phyloP scores from a whole-genome alignment of 495 filamentous ascomycete genomes.

The Penicillium parvum region DNA sequence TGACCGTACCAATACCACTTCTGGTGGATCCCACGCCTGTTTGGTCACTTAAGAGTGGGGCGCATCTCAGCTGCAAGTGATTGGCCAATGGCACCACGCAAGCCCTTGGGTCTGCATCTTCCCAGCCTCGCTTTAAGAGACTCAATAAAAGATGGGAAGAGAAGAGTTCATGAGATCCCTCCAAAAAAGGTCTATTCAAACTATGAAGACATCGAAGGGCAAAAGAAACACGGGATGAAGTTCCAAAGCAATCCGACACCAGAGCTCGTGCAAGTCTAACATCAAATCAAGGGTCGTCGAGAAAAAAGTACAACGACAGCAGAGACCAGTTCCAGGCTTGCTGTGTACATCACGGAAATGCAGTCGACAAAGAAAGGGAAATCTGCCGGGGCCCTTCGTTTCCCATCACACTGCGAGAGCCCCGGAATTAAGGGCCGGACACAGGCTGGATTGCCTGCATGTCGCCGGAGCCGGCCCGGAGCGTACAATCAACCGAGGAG shows the following conservation, averaged over 20 bases:
- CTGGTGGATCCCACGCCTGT: slow-evolving; percentile 4
- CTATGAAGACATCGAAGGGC: slow-evolving; percentile 23
- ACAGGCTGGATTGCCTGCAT: slow-evolving; percentile 37
- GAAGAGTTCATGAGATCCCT: too few species aligned
- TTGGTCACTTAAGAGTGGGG: slow-evolving; percentile 8
- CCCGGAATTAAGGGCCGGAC: slow-evolving; percentile 12
- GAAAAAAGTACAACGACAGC: slow-evolving; percentile 18
- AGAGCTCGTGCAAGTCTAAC: slow-evolving; percentile 30
- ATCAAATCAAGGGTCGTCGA: slow-evolving; percentile 26
- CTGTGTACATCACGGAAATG: slow-evolving; percentile 18
- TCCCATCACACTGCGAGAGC: slow-evolving; percentile 7
- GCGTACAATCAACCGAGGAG: background rate
- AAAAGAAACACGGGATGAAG: slow-evolving; percentile 19
- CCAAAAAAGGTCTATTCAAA: slow-evolving; percentile 30
- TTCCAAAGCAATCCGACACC: slow-evolving; percentile 26
- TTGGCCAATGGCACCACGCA: slow-evolving; percentile 11
- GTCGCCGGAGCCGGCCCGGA: slow-evolving; percentile 24
- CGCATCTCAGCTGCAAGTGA: slow-evolving; percentile 11
- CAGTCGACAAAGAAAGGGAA: slow-evolving; percentile 11
- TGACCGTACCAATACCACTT: slow-evolving; percentile 10
- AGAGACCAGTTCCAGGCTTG: slow-evolving; percentile 13
- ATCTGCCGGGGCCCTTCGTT: slow-evolving; percentile 3
- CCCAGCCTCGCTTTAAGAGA: too few species aligned
- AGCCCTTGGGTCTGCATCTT: too few species aligned
- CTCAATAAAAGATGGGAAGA: too few species aligned